Evolutionary conservation across 805 yeast genomes (phyloP), one percentile per base, ranked within the genome.

Genomic region (Sugiyamaella chiloensis): DNA sequence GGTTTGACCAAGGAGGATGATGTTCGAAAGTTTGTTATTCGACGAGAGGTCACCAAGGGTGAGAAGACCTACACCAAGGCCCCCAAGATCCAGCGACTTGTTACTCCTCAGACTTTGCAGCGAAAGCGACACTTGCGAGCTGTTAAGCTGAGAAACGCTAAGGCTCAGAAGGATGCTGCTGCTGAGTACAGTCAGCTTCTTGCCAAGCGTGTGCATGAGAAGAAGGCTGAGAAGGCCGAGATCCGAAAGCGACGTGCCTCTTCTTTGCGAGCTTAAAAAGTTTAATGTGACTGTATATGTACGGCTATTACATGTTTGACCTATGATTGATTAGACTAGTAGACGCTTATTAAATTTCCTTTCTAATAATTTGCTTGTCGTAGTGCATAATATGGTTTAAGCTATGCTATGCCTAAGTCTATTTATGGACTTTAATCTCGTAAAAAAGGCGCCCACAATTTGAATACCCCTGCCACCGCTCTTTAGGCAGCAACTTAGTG

Each of bases 171-270:
- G 88, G 98, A 93, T 76, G 96, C 96, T 79, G 99, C 99, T 76
- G 96, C 98, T 72, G 99, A 93, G 79, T 93, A 93, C 85, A 95
- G 97, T 72, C 96, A 90, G 79, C 81, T 93, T 72, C 82, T 93
- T 74, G 98, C 99, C 72, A 79, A 88, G 81, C 91, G 98, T 78
- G 85, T 91, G 75, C 86, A 88, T 76, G 97, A 91, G 79, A 88
- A 90, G 80, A 91, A 91, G 83, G 91, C 95, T 73, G 96, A 88
- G 79, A 87, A 81, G 81, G 96, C 96, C 78, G 97, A 89, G 81
- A 82, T 86, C 78, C 89, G 86, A 81, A 91, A 91, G 96, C 89
- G 97, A 86, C 89, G 99, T 83, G 98, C 99, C 75, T 90, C 97
- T 69, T 93, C 98, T 66, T 83, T 93, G 75, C 88, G 47, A 23